phyloP scores from a whole-genome alignment of 2,329 filamentous ascomycete species.

The Setomelanomma holmii region DNA sequence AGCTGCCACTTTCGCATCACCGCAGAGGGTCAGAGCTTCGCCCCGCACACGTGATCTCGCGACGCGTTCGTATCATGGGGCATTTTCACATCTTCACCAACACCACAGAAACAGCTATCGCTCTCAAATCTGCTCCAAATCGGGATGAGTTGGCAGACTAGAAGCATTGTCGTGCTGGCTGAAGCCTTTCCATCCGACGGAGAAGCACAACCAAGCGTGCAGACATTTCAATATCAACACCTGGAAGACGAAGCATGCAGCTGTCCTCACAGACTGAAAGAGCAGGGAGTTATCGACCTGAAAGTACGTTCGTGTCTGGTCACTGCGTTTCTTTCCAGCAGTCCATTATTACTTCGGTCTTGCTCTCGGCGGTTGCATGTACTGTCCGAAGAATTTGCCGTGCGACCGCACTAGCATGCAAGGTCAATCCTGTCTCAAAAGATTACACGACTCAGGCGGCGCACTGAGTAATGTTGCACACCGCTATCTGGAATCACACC shows the following conservation, averaged over 20 bases:
- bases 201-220: no score
- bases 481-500: not conserved
- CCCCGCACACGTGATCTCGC: conserved; percentile 9
- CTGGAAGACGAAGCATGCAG: no score
- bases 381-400: not conserved
- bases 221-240: no score
- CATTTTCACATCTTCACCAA: no score
- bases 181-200: no score
- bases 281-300: no score
- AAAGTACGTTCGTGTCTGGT: not conserved
- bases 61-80: not conserved
- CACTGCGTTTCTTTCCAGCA: no score
- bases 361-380: not conserved
- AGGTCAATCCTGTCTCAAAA: not conserved
- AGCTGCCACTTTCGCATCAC: conserved; percentile 6
- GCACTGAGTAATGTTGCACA: not conserved
- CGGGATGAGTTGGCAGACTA: no score
- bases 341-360: not conserved
- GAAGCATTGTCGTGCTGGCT: no score
- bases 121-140: no score
- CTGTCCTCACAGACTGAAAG: not conserved
- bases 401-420: not conserved
- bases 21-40: not conserved
- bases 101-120: no score
- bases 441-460: not conserved